Evolutionary conservation across 345 rosid species (phyloP).

Genomic region (Arabidopsis thaliana): TAIR10.1 NC_003071.7:16715501-16716000

Average conservation of each 20-base stretch:
- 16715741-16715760: constrained; percentile 79
- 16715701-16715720: constrained; percentile 75
- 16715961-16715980: constrained; percentile 13
- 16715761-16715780: constrained; percentile 38
- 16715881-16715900: constrained; percentile 74
- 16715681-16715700: constrained; percentile 86
- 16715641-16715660: constrained; percentile 96
- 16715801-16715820: constrained; percentile 3
- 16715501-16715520: constrained; percentile 93
- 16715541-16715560: constrained; percentile 81
- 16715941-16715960: not conserved
- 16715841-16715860: constrained; percentile 58
- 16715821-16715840: constrained; percentile 22
- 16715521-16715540: constrained; percentile 84
- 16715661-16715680: constrained; percentile 83
- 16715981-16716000: constrained; percentile 19
- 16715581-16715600: constrained; percentile 11
- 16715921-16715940: constrained; percentile 26
- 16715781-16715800: constrained; percentile 7
- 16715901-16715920: constrained; percentile 59
- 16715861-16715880: constrained; percentile 70
- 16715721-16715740: constrained; percentile 86
- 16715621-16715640: constrained; percentile 39
- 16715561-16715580: constrained; percentile 6
- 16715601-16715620: constrained; percentile 20